Conservation (phyloP, 495 filamentous ascomycete species). For the Hamigera avellanea region DNA sequence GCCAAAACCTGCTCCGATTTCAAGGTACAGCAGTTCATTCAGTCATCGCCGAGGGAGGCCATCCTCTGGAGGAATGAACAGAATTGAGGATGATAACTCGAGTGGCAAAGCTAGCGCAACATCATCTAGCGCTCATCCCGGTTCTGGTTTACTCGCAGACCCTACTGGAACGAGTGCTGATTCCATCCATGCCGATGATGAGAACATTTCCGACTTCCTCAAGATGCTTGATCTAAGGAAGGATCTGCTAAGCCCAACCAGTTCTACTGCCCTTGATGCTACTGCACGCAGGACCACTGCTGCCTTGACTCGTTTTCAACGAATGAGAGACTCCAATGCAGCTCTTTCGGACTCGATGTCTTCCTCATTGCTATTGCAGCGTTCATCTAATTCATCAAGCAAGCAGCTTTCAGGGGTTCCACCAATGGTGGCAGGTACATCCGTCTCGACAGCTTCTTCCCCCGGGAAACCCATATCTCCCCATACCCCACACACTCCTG, state of each 20-base stretch:
- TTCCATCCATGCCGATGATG: constrained; percentile 75
- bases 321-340: constrained; percentile 77
- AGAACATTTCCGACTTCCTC: constrained; percentile 85
- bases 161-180: constrained; percentile 62
- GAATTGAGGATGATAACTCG: constrained; percentile 76
- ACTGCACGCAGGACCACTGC: constrained; percentile 51
- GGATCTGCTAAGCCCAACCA: constrained; percentile 57
- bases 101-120: constrained; percentile 79
- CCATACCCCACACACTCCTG: constrained; percentile 88
- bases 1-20: constrained; percentile 61
- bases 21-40: constrained; percentile 74
- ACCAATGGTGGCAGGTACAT: constrained; percentile 69
- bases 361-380: constrained; percentile 68
- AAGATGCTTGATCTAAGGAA: constrained; percentile 75
- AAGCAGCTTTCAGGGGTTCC: constrained; percentile 75
- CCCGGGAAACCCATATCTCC: constrained; percentile 87
- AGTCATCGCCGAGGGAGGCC: constrained; percentile 68
- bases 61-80: constrained; percentile 60
- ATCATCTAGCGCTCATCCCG: constrained; percentile 73
- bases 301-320: constrained; percentile 64
- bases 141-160: constrained; percentile 72
- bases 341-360: constrained; percentile 81
- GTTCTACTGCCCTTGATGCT: constrained; percentile 43
- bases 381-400: constrained; percentile 74
- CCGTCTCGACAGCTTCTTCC: constrained; percentile 75